Base-by-base conservation (phyloP, 371 early-diverging fungal species). In the Mortierella sp. region DNA sequence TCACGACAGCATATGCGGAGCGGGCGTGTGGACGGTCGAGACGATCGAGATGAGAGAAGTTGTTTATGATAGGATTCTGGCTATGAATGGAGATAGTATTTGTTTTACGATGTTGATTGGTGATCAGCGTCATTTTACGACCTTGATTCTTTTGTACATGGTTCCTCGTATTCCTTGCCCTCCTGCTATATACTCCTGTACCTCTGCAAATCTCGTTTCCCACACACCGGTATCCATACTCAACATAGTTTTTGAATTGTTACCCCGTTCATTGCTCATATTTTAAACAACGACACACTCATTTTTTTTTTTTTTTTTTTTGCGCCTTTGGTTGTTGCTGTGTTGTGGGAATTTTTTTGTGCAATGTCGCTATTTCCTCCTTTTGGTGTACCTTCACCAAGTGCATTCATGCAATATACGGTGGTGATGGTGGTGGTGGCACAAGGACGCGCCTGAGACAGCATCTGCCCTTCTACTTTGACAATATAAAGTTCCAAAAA, bases 281-380 rank as follows among this genome's bases (percentile, higher is more conserved):
- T 68, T 68, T 69, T 43, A 70, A 70, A 70, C 70, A 62, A 70
- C 70, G 70, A 70, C 70, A 40, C 18, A 5, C 49, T 59, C 40
- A 45, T 30, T 62, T 55, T 28, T 30, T 55, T 59, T 57, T 64
- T 61, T 63, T 49, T 43, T 66, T 55, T 28, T 30, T 55, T 67
- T 58, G 12, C 32, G 55, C 30, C 30, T 30, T 30, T 30, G 30
- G 30, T 30, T 30, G 30, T 30, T 14, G 51, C 51, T 28, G 26
- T 55, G 14, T 26, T 55, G 55, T 55, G 55, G 55, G 61, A 60
- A 60, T 40, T 62, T 62, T 62, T 45, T 62, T 37, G 16, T 40
- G n/a, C 24, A 16, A 24, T 62, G 5, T 30, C 9, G 3, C 20
- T 26, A 10, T 37, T 6, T 30, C 40, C 5, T 20, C 4, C 3